Percentiles rank a stretch among this genome's conserved stretches.
Conservation (phyloP, 2,329 filamentous ascomycete genomes). For the Paecilomyces variotii region DNA sequence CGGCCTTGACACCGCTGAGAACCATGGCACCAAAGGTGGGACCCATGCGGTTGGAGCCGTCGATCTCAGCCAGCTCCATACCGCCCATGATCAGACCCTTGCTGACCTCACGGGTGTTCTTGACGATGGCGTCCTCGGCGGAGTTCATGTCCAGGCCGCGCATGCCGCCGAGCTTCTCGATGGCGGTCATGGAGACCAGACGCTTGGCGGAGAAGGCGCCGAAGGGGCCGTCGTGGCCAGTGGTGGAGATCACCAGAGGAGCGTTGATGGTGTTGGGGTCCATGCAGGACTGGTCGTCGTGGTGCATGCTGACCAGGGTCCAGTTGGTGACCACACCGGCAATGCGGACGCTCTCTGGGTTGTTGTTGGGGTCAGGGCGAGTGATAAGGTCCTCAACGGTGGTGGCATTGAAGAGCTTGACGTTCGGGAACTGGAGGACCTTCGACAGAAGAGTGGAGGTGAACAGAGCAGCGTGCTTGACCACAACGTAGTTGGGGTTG, state of each 20-base stretch:
- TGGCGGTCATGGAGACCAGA: slow-evolving; percentile 76
- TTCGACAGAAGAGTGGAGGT: slow-evolving; percentile 78
- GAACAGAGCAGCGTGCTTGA: slow-evolving; percentile 90
- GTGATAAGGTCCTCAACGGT: slow-evolving; percentile 90
- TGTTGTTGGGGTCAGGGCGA: slow-evolving; percentile 48
- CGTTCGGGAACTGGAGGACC: slow-evolving; percentile 76
- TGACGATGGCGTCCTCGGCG: slow-evolving; percentile 89
- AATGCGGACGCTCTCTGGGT: slow-evolving; percentile 54
- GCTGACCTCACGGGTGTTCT: slow-evolving; percentile 78
- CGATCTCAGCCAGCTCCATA: slow-evolving; percentile 87
- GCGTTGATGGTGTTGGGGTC: slow-evolving; percentile 96
- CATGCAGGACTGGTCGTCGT: slow-evolving; percentile 90
- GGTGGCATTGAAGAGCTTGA: slow-evolving; percentile 95
- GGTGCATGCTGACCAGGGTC: slow-evolving; percentile 82
- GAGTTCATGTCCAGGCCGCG: slow-evolving; percentile 85
- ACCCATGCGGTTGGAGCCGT: slow-evolving; percentile 86
- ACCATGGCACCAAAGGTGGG: slow-evolving; percentile 88
- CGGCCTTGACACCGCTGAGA: slow-evolving; percentile 79
- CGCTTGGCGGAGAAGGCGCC: slow-evolving; percentile 88
- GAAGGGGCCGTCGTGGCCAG: slow-evolving; percentile 84
- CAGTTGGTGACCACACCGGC: slow-evolving; percentile 93
- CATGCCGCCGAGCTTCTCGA: slow-evolving; percentile 85
- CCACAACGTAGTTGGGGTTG: slow-evolving; percentile 79
- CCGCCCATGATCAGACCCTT: slow-evolving; percentile 87
- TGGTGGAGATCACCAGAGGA: slow-evolving; percentile 79